Evolutionary conservation across 2,329 filamentous ascomycete species (phyloP), one percentile per base, ranked within the genome.

Genomic region (Leptographium lundbergii): DNA sequence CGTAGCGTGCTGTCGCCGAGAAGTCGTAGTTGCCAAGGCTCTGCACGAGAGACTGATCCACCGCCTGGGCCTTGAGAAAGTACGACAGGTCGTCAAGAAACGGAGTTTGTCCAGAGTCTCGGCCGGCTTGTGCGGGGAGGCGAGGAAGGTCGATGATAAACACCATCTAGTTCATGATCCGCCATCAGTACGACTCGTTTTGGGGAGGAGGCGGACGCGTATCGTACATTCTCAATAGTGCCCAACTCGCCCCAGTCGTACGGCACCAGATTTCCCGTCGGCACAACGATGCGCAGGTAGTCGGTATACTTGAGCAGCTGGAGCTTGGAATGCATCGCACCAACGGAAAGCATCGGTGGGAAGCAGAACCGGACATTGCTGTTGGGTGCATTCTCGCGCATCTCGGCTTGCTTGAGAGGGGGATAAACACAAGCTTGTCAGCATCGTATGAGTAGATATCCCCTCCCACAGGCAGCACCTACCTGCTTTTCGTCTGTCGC

Each of bases 131-230:
- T 4, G 19, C 39, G n/a, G 72, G 66, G 27, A 82, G 70, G 48
- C 81, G 78, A 6, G 94, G 92, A 10, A 97, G 80, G 69, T 99
- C 94, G 64, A 99, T 91, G n/a, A 97, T 69, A 69, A 96, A 97
- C 9, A 91, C 83, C 66, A 85, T 86, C 85, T 88, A 45, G 6
- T 19, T 19, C 42, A 19, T 45, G 9, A 45, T 60, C 45, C 6
- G 24, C 24, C 11, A 27, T 59, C 29, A 61, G 57, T 22, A 36
- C 34, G n/a, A 19, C 17, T 7, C 24, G 2, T 27, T 17, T 14
- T 39, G 13, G 1, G 5, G 5, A 51, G 14, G 32, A 57, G 4
- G 3, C 39, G 3, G 42, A 32, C 17, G 4, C 45, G 42, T 25
- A 55, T 27, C 32, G 4, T n/a, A 87, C 86, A 70, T 96, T 96